Conservation (phyloP, 1,284 basidiomycete genomes). For the Athelia sp. region DNA sequence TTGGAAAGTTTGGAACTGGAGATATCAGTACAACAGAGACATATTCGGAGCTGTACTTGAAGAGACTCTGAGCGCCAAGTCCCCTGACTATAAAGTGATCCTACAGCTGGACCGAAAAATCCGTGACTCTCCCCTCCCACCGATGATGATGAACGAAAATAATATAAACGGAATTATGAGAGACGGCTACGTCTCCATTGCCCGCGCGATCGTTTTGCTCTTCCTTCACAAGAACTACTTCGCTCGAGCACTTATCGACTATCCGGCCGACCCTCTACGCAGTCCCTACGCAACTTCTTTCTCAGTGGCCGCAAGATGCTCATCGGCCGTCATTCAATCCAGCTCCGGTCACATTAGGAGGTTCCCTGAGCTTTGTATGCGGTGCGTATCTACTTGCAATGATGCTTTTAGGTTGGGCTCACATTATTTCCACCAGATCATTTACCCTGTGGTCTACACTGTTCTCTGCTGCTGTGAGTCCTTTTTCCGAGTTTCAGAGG, state of each 20-base stretch:
- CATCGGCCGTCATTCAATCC: background rate
- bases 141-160: too few relatives aligned
- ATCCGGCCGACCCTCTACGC: constrained; percentile 2
- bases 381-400: background rate
- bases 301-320: constrained; percentile 2
- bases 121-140: too few relatives aligned
- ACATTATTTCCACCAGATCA: too few relatives aligned
- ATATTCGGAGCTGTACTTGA: too few relatives aligned
- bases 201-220: background rate
- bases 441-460: background rate
- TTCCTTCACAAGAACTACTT: constrained; percentile 5
- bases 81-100: too few relatives aligned
- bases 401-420: too few relatives aligned
- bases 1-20: background rate
- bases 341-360: too few relatives aligned
- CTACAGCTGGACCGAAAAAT: background rate
- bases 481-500: background rate
- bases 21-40: too few relatives aligned
- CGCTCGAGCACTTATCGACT: background rate
- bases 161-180: too few relatives aligned
- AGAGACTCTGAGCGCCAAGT: too few relatives aligned
- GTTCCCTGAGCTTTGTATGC: too few relatives aligned
- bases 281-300: constrained; percentile 3
- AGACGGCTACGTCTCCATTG: too few relatives aligned
- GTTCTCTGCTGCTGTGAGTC: background rate